phyloP scores from a whole-genome alignment of 2,329 filamentous ascomycete species.

The Aplosporella prunicola region DNA sequence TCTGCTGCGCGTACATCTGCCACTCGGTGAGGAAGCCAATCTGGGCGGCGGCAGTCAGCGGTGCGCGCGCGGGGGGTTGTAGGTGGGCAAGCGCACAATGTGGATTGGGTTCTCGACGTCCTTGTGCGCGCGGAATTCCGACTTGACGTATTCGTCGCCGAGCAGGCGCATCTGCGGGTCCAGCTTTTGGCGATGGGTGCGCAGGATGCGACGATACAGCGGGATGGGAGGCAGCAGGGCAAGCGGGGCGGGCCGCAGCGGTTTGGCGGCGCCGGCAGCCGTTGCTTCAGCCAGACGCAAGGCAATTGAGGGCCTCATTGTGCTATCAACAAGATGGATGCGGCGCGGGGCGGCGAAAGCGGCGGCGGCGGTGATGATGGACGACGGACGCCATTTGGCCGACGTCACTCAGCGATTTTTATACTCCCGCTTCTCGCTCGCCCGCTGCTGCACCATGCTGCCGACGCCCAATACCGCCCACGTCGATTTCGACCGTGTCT shows the following conservation, averaged over 20 bases:
- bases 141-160: slow-evolving; percentile 88
- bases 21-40: slow-evolving; percentile 94
- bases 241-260: slow-evolving; percentile 37
- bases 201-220: slow-evolving; percentile 78
- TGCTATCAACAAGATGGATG: not conserved
- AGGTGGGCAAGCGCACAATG: slow-evolving; percentile 50
- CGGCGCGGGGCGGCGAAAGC: not conserved
- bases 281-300: slow-evolving; percentile 25
- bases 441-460: slow-evolving; percentile 53
- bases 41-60: slow-evolving; percentile 34
- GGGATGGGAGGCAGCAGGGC: slow-evolving; percentile 80
- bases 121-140: slow-evolving; percentile 78
- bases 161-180: slow-evolving; percentile 65
- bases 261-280: slow-evolving; percentile 23
- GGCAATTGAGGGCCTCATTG: slow-evolving; percentile 20
- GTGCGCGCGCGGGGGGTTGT: not conserved
- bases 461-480: slow-evolving; percentile 91
- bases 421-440: not conserved
- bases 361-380: not conserved
- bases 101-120: slow-evolving; percentile 84
- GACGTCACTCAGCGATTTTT: slow-evolving; percentile 1
- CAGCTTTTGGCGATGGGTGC: slow-evolving; percentile 74
- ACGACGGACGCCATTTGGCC: not conserved
- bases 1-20: slow-evolving; percentile 87
- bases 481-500: slow-evolving; percentile 78